These are phyloP conservation scores for Vachellia pachyceras DNA, from an alignment of 306 rosid species.

Conservation along the genomic window DNA sequence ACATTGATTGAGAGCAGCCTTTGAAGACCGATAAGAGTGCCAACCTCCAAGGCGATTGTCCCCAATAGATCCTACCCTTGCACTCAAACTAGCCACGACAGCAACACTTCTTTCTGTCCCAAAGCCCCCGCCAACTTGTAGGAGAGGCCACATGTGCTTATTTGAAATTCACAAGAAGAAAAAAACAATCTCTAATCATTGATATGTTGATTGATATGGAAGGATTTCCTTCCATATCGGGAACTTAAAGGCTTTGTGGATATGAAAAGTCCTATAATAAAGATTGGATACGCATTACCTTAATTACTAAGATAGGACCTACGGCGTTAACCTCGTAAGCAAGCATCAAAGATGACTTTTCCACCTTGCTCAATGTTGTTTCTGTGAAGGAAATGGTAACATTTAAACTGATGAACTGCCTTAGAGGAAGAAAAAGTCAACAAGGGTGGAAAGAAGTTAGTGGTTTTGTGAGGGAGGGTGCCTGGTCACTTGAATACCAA, in stretches of 20 bases:
- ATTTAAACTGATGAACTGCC: conserved; percentile 30
- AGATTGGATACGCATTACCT: conserved; percentile 60
- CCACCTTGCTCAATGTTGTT: conserved; percentile 81
- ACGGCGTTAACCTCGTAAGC: conserved; percentile 89
- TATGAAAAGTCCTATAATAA: background rate
- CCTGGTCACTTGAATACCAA: too few species aligned
- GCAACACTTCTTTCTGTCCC: conserved; percentile 72
- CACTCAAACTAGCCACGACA: conserved; percentile 90
- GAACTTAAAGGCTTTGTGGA: too few species aligned
- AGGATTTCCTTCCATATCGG: too few species aligned
- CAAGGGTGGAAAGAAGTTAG: too few species aligned
- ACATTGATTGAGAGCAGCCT: conserved; percentile 93
- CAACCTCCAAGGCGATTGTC: conserved; percentile 93
- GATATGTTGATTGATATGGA: background rate
- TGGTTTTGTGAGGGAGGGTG: too few species aligned
- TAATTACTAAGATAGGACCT: conserved; percentile 89
- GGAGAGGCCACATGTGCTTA: conserved; percentile 98
- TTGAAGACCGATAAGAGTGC: conserved; percentile 95
- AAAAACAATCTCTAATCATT: background rate
- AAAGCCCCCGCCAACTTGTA: conserved; percentile 69
- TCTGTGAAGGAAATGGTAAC: conserved; percentile 61
- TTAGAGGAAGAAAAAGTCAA: conserved; percentile 5
- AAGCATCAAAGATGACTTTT: conserved; percentile 79
- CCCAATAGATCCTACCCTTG: conserved; percentile 94
- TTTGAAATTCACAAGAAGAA: conserved; percentile 28